phyloP scores from a whole-genome alignment of 2,329 filamentous ascomycete species.

The Macrophomina tecta region DNA sequence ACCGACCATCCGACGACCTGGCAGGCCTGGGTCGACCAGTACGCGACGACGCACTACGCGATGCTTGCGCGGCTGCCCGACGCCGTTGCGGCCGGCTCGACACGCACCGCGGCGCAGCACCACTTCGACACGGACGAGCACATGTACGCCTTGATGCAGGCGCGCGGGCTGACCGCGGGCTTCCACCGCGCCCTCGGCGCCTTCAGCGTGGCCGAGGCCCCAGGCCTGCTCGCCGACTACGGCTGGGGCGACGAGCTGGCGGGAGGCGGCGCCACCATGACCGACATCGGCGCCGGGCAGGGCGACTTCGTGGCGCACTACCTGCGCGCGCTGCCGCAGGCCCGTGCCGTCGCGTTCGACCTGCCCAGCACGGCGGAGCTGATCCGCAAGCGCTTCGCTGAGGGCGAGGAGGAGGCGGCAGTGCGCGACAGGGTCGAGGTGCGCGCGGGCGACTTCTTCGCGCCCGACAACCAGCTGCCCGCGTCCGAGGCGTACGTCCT shows the following conservation, averaged over 20 bases:
- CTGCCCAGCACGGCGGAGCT: constrained; percentile 5
- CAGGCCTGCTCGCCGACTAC: constrained; percentile 2
- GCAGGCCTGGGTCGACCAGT: constrained; percentile 15
- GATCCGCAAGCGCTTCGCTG: background rate
- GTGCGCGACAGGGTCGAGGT: background rate
- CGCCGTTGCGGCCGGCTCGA: background rate
- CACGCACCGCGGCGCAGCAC: background rate
- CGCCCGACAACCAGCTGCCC: background rate
- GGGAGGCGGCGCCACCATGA: background rate
- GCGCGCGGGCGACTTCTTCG: constrained; percentile 4
- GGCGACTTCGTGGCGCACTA: background rate
- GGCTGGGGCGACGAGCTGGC: background rate
- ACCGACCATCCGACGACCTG: constrained; percentile 8
- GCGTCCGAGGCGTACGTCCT: background rate
- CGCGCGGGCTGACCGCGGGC: background rate
- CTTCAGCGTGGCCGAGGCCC: constrained; percentile 10
- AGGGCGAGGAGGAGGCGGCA: background rate
- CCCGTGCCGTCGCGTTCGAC: background rate
- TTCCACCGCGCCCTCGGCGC: constrained; percentile 12
- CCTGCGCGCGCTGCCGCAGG: background rate
- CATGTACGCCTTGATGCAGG: background rate
- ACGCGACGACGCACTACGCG: background rate
- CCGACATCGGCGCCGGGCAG: constrained; percentile 3
- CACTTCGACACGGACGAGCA: background rate
- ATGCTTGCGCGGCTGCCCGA: constrained; percentile 1